A percentile compares a stretch with the other conserved stretches of the same genome.
Evolutionary conservation across 164 flowering plant species (phyloP).

Genomic region (Chimonanthus salicifolius): DNA sequence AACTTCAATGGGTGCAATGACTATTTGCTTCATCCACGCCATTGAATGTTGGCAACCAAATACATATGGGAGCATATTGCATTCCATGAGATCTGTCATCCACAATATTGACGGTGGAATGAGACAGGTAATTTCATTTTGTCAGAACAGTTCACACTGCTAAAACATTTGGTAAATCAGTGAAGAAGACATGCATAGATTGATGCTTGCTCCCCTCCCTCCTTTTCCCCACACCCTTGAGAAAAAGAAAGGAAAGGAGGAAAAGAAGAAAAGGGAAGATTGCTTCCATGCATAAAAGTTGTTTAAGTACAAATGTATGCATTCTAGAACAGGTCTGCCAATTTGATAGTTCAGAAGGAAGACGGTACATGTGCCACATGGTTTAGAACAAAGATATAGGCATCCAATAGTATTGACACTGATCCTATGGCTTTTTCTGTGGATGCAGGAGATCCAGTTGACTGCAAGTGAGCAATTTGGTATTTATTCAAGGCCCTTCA

Average conservation of each 20-base stretch:
- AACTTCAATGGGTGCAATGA: constrained; percentile 90
- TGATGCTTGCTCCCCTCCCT: too few relatives aligned
- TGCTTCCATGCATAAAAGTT: too few relatives aligned
- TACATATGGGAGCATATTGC: constrained; percentile 72
- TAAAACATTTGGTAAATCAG: not conserved
- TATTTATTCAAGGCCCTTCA: constrained; percentile 64
- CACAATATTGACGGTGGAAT: constrained; percentile 46
- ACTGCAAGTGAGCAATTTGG: constrained; percentile 58
- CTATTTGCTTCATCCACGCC: constrained; percentile 80
- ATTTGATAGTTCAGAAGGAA: too few relatives aligned
- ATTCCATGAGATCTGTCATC: constrained; percentile 61
- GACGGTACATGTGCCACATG: too few relatives aligned
- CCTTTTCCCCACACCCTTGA: too few relatives aligned
- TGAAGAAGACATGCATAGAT: too few relatives aligned
- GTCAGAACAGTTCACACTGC: not conserved
- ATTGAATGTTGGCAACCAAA: constrained; percentile 61
- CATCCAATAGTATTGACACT: not conserved
- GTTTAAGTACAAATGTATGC: too few relatives aligned
- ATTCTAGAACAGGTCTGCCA: too few relatives aligned
- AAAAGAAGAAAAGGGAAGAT: not conserved
- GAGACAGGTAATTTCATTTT: constrained; percentile 45
- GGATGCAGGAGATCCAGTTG: constrained; percentile 65
- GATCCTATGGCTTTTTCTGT: constrained; percentile 1
- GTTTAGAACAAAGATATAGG: too few relatives aligned
- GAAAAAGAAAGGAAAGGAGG: too few relatives aligned